Evolutionary conservation across 495 filamentous ascomycete genomes (phyloP).

Genomic region (Xylaria castorea): DNA sequence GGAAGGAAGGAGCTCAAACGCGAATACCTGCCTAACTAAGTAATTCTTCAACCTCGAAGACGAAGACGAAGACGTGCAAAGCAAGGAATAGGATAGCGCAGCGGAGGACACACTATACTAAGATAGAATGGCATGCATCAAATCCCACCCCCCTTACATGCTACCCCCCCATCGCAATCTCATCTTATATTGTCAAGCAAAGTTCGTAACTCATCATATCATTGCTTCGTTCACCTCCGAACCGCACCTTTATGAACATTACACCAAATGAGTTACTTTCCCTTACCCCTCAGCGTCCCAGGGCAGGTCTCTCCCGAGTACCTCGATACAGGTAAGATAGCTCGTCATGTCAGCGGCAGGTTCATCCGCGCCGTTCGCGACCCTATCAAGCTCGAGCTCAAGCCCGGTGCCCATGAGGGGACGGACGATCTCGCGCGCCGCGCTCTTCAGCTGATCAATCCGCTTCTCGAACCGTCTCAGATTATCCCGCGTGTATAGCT

Average conservation of each 20-base stretch:
- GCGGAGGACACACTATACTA: slow-evolving; percentile 7
- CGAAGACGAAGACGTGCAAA: neutral
- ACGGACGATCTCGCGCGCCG: slow-evolving; percentile 82
- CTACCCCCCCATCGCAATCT: slow-evolving; percentile 12
- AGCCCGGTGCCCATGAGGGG: slow-evolving; percentile 84
- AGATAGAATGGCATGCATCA: slow-evolving; percentile 10
- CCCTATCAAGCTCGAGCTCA: slow-evolving; percentile 67
- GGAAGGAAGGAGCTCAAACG: neutral
- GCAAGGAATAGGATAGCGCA: neutral
- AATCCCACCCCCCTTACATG: neutral
- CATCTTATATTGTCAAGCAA: slow-evolving; percentile 22
- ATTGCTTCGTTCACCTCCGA: neutral
- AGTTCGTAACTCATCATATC: slow-evolving; percentile 13
- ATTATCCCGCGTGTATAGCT: slow-evolving; percentile 74
- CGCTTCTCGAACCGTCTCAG: slow-evolving; percentile 81
- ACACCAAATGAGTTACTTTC: neutral
- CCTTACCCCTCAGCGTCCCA: slow-evolving; percentile 59
- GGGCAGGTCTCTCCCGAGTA: slow-evolving; percentile 80
- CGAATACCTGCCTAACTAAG: neutral
- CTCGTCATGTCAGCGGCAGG: slow-evolving; percentile 52
- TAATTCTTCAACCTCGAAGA: neutral
- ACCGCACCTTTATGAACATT: too few species aligned
- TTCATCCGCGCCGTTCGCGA: slow-evolving; percentile 47
- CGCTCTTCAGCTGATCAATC: slow-evolving; percentile 83
- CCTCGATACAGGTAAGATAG: slow-evolving; percentile 81